Evolutionary conservation across 192 early-diverging fungal genomes (phyloP), one percentile per base, ranked within the genome.

Genomic region (Phlyctochytrium planicorne): DNA sequence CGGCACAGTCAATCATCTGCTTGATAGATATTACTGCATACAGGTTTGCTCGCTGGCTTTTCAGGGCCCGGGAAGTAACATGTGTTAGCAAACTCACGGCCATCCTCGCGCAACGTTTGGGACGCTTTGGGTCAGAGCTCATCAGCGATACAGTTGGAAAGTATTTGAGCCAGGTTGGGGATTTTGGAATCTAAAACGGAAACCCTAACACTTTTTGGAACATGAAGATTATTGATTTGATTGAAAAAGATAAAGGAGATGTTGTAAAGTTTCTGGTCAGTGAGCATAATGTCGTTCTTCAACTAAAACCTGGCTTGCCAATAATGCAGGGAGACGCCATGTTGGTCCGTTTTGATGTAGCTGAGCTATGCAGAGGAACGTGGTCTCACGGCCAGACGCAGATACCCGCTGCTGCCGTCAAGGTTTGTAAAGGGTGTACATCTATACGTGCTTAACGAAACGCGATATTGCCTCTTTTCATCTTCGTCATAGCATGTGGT

Each of bases 151-250:
- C 40, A 50, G 40, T 50, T n/a, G 40, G 40, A 50, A 50, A 50
- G 40, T 50, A 50, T 50, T n/a, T 50, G 40, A n/a, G 40, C 40
- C 40, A 50, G 40, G n/a, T n/a, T n/a, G n/a, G n/a, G n/a, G n/a
- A n/a, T n/a, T n/a, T n/a, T n/a, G n/a, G n/a, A n/a, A n/a, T n/a
- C n/a, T n/a, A n/a, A n/a, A n/a, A n/a, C n/a, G n/a, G n/a, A n/a
- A n/a, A n/a, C n/a, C n/a, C n/a, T n/a, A n/a, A n/a, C n/a, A n/a
- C n/a, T n/a, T n/a, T n/a, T n/a, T n/a, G n/a, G n/a, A n/a, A n/a
- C n/a, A n/a, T n/a, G n/a, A n/a, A n/a, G n/a, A 50, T 50, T n/a
- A 50, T 50, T 50, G 40, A 50, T 50, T n/a, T 50, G 40, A 50
- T 50, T n/a, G 40, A 50, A 14, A n/a, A n/a, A 50, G 40, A 10